Evolutionary conservation across 2,329 filamentous ascomycete genomes (phyloP).

Genomic region (Aaosphaeria arxii): DNA sequence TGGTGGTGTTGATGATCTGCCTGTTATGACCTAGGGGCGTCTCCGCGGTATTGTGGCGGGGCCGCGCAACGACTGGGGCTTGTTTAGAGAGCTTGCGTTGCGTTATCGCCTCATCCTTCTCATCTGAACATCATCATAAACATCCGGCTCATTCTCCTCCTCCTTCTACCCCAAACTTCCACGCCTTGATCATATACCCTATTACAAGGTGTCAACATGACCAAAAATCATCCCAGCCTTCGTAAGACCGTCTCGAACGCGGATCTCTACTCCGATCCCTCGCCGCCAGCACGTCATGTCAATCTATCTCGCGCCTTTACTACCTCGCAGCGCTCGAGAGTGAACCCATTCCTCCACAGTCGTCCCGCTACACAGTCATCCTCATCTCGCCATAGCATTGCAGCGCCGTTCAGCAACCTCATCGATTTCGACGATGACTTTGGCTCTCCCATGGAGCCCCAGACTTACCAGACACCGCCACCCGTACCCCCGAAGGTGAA

Average conservation of each 20-base stretch:
- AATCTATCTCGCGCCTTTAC: constrained; percentile 31
- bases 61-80: too few relatives aligned
- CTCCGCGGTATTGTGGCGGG: too few relatives aligned
- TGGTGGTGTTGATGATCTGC: too few relatives aligned
- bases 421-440: constrained; percentile 32
- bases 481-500: constrained; percentile 36
- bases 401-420: constrained; percentile 23
- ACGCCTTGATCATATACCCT: too few relatives aligned
- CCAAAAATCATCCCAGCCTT: constrained; percentile 34
- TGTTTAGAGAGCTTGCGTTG: too few relatives aligned
- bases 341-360: constrained; percentile 16
- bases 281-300: constrained; percentile 26
- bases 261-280: constrained; percentile 36
- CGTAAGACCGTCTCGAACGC: constrained; percentile 35
- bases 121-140: neutral
- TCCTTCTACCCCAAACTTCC: neutral
- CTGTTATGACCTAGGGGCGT: too few relatives aligned
- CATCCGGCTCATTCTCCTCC: neutral
- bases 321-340: constrained; percentile 18
- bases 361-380: constrained; percentile 5
- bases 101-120: neutral
- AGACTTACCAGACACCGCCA: constrained; percentile 24
- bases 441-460: constrained; percentile 10
- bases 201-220: constrained; percentile 19
- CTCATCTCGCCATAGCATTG: constrained; percentile 23